phyloP scores from a whole-genome alignment of 768 basidiomycete species.

The Mycena latifolia region DNA sequence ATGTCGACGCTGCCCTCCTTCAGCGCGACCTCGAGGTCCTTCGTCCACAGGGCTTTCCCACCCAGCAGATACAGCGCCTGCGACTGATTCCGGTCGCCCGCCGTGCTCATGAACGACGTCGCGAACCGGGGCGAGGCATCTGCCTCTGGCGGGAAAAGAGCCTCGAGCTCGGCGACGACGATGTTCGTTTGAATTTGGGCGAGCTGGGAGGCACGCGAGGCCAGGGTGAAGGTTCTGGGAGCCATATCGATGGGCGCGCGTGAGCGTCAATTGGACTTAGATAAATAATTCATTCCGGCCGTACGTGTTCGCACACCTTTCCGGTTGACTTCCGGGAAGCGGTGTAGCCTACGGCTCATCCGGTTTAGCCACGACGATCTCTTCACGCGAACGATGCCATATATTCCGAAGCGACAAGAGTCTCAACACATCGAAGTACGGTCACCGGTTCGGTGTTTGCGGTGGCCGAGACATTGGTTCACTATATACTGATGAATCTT shows the following conservation, averaged over 20 bases:
- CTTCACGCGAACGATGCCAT: no score
- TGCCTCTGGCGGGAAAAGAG: conserved; percentile 61
- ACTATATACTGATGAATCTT: no score
- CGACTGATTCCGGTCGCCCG: conserved; percentile 81
- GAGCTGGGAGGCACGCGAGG: conserved; percentile 89
- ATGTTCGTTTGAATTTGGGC: conserved; percentile 92
- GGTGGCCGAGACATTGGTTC: no score
- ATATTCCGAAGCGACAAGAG: no score
- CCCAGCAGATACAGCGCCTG: conserved; percentile 49
- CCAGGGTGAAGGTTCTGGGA: conserved; percentile 76
- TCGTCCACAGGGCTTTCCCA: conserved; percentile 75
- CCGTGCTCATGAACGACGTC: conserved; percentile 52
- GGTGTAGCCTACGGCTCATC: not conserved
- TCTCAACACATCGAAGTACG: no score
- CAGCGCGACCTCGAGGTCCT: conserved; percentile 92
- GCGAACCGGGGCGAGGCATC: conserved; percentile 42
- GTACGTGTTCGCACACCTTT: conserved; percentile 1
- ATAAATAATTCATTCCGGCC: conserved; percentile 13
- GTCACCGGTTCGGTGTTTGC: no score
- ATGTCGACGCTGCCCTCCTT: conserved; percentile 83
- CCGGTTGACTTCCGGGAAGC: conserved; percentile 12
- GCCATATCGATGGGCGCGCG: conserved; percentile 21
- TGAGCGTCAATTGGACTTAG: not conserved
- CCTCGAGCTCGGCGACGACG: conserved; percentile 74
- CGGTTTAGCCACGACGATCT: not conserved